These are phyloP conservation scores for Sarocladium strictum DNA, from an alignment of 2,329 filamentous ascomycete species.

Conservation along the genomic window DNA sequence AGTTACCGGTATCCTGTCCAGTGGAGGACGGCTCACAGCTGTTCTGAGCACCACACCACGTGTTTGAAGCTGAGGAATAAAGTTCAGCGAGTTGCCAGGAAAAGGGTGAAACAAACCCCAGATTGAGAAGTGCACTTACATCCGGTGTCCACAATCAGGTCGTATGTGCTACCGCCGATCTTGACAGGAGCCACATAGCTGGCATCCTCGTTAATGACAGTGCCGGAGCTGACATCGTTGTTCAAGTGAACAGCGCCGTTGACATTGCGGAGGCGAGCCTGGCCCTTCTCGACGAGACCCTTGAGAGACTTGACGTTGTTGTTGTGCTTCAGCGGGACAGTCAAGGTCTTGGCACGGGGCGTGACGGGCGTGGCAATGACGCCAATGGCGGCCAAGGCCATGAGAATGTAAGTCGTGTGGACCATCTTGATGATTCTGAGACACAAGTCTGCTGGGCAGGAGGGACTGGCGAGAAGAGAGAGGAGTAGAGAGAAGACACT, in stretches of 20 bases:
- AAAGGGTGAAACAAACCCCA: neutral
- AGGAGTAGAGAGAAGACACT: neutral
- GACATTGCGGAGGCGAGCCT: slow-evolving; percentile 17
- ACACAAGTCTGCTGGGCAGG: no score
- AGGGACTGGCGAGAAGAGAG: neutral
- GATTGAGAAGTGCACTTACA: slow-evolving; percentile 13
- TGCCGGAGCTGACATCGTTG: slow-evolving; percentile 16
- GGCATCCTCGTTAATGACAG: slow-evolving; percentile 20
- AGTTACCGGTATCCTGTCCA: slow-evolving; percentile 26
- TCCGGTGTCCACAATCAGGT: slow-evolving; percentile 24
- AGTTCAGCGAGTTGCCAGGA: neutral
- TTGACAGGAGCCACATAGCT: slow-evolving; percentile 20
- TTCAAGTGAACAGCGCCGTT: slow-evolving; percentile 14
- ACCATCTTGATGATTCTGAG: slow-evolving; percentile 8
- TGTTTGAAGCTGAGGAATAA: slow-evolving; percentile 18
- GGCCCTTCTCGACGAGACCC: slow-evolving; percentile 18
- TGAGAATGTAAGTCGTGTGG: neutral
- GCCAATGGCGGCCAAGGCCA: slow-evolving; percentile 14
- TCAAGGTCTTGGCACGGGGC: slow-evolving; percentile 14
- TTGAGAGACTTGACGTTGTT: slow-evolving; percentile 18
- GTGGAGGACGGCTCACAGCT: slow-evolving; percentile 27
- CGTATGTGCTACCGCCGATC: slow-evolving; percentile 19
- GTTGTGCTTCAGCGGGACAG: slow-evolving; percentile 18
- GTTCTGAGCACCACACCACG: slow-evolving; percentile 13
- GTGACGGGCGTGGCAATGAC: slow-evolving; percentile 20